Percentiles rank a stretch among this genome's conserved stretches.
Evolutionary conservation across 2,329 filamentous ascomycete species (phyloP).

Genomic region (Ophiostoma novo-ulmi): DNA sequence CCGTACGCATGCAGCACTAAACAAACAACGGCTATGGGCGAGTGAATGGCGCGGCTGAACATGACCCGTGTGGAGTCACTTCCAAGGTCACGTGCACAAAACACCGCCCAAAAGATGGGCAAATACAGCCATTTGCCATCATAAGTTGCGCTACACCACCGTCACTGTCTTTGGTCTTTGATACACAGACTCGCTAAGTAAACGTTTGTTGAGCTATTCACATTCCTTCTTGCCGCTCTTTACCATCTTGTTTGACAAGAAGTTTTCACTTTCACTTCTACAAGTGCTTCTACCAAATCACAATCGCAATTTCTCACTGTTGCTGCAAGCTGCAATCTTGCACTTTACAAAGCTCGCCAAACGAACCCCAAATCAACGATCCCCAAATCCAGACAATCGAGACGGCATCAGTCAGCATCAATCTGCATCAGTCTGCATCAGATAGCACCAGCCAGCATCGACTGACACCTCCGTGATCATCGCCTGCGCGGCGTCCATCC

Average conservation of each 20-base stretch:
- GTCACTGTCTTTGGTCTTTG: background rate
- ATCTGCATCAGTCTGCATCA: background rate
- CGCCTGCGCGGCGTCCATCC: constrained; percentile 2
- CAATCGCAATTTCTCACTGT: background rate
- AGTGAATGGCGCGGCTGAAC: constrained; percentile 20
- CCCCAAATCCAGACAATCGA: background rate
- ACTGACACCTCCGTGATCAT: background rate
- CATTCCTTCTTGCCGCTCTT: background rate
- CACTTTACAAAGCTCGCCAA: background rate
- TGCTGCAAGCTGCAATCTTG: background rate
- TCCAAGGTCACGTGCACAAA: background rate
- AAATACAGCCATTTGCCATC: background rate
- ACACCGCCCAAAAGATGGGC: background rate
- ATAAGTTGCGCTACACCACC: background rate
- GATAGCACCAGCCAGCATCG: constrained; percentile 1
- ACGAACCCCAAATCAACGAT: background rate
- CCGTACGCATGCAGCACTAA: background rate
- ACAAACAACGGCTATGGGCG: background rate
- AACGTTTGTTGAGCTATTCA: background rate
- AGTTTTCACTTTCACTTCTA: background rate
- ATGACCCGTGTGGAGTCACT: constrained; percentile 15
- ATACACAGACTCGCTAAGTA: background rate
- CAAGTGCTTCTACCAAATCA: background rate
- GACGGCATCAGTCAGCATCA: background rate
- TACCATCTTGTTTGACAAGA: background rate